Evolutionary conservation across 2,329 filamentous ascomycete genomes (phyloP).

Genomic region (Mycosphaerella sp.): DNA sequence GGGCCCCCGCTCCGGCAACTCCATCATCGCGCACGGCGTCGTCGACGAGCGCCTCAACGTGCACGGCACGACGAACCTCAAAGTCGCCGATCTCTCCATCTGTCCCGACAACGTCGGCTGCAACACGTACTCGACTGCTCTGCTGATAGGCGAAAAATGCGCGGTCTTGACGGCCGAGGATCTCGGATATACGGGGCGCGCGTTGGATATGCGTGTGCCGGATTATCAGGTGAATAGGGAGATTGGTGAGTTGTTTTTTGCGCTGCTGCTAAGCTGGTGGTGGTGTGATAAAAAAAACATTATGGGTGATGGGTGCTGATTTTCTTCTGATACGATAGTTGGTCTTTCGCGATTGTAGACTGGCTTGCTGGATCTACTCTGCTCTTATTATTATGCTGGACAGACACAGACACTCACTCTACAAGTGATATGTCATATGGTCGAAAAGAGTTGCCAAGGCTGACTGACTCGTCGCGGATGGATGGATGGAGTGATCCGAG

Average conservation of each 20-base stretch:
- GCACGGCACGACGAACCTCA: conserved; percentile 68
- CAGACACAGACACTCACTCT: no score
- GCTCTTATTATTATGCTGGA: no score
- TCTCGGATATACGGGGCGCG: conserved; percentile 64
- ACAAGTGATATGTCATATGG: conserved; percentile 3
- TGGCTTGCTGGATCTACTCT: no score
- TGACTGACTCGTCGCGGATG: no score
- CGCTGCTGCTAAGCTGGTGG: no score
- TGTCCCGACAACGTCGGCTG: conserved; percentile 70
- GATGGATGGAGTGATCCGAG: no score
- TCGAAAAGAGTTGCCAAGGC: neutral
- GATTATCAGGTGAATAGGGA: conserved; percentile 45
- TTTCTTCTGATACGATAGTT: neutral
- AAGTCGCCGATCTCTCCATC: conserved; percentile 70
- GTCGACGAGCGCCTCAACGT: conserved; percentile 72
- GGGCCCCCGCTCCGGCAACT: conserved; percentile 69
- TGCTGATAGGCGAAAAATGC: conserved; percentile 71
- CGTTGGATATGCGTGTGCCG: conserved; percentile 69
- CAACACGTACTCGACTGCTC: conserved; percentile 59
- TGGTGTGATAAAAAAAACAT: no score
- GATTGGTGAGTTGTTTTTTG: conserved; percentile 25
- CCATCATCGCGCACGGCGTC: conserved; percentile 73
- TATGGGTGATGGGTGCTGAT: no score
- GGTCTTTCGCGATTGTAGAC: conserved; percentile 40
- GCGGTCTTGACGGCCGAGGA: conserved; percentile 66